phyloP scores from a whole-genome alignment of 2,329 filamentous ascomycete genomes.

The Fusarium humuli region DNA sequence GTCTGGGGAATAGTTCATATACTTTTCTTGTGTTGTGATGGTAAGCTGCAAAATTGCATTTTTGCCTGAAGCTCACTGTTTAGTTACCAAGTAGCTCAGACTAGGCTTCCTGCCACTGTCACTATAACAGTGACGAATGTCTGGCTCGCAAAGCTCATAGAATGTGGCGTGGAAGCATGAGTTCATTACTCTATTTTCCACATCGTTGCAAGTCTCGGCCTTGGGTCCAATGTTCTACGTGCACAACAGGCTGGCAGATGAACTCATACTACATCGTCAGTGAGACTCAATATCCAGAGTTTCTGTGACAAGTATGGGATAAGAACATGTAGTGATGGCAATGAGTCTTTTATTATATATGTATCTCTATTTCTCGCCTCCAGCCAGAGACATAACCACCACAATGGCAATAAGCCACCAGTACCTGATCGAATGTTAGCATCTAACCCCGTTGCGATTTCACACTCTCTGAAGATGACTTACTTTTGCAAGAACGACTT shows the following conservation, averaged over 20 bases:
- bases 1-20: neutral
- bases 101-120: neutral
- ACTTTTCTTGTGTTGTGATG: neutral
- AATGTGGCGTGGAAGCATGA: neutral
- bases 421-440: constrained; percentile 63
- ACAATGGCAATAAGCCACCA: constrained; percentile 73
- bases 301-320: neutral
- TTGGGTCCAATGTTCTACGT: neutral
- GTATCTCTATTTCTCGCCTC: constrained; percentile 63
- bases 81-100: neutral
- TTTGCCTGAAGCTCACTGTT: neutral
- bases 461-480: constrained; percentile 43
- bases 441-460: constrained; percentile 5
- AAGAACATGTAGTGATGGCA: neutral
- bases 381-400: constrained; percentile 64
- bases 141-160: neutral
- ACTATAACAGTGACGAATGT: neutral
- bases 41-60: neutral
- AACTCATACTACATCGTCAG: neutral
- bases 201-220: neutral
- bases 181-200: neutral
- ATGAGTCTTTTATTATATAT: neutral
- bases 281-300: neutral
- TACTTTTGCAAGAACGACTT: constrained; percentile 77
- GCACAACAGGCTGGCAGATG: neutral